Evolutionary conservation across 2,329 filamentous ascomycete species (phyloP), one percentile per base, ranked within the genome.

Genomic region (Fusarium robinianum): DNA sequence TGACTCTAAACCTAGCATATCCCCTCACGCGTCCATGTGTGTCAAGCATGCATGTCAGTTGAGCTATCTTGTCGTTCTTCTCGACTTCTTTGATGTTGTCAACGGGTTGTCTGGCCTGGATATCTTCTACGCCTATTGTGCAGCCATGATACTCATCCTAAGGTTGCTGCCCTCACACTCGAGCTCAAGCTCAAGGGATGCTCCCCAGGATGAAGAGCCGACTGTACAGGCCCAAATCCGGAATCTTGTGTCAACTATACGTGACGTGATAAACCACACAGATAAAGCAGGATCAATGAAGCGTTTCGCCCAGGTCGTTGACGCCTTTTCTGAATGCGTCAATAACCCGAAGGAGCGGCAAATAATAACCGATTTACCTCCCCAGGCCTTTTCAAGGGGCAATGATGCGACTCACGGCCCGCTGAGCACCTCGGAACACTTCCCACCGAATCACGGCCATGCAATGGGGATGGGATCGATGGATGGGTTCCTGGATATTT

Each of bases 101-200:
- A 65, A 68, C 33, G 66, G 67, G 1, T 50, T 66, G 6, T 66
- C 65, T 1, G 65, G 65, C 2, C 52, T 68, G 0, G 67, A 70
- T 19, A 55, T 67, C 3, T 69, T 67, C 23, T 69, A 69, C 36
- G 58, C 62, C 22, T 68, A 67, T 43, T 67, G 62, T 29, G 61
- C 64, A 2, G 60, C 59, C 2, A 68, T 69, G 62, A 54, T 64
- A 0, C 8, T 56, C 0, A 57, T 57, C 4, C 35, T 56, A 2
- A n/a, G 53, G 3, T 15, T 56, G 8, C 42, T 57, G 1, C 32
- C 49, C 8, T 6, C 54, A 8, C 32, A 38, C 1, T 49, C 45
- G 2, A 45, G 35, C 0, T 40, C 41, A 3, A 14, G 12, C 0
- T 29, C 37, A 5, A 44, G 50, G 9, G 22, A 26, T 2, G 16